These are phyloP conservation scores for Tetrapisispora nanseiensis DNA, from an alignment of 805 yeast species.

Conservation along the genomic window DNA sequence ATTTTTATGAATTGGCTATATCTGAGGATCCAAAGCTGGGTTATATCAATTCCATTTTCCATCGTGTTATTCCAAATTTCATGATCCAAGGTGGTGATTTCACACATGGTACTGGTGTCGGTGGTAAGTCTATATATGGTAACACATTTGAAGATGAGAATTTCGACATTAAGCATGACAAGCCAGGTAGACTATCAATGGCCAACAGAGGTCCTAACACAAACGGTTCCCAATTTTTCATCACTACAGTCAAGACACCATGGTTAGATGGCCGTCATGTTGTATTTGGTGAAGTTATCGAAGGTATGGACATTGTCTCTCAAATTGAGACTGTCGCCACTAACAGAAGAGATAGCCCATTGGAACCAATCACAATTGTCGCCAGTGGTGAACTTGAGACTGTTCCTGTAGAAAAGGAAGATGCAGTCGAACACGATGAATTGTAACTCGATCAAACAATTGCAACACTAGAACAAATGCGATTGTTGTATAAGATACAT, in stretches of 20 bases:
- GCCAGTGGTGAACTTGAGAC: constrained; percentile 11
- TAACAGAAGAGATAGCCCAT: constrained; percentile 7
- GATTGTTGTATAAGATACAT: too few relatives aligned
- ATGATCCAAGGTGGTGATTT: constrained; percentile 96
- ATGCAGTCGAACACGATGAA: constrained; percentile 3
- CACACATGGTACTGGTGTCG: constrained; percentile 84
- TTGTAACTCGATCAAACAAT: neutral
- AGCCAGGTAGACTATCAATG: constrained; percentile 79
- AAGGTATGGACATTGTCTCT: constrained; percentile 73
- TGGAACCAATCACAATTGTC: constrained; percentile 7
- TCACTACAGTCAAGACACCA: constrained; percentile 61
- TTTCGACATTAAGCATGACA: constrained; percentile 58
- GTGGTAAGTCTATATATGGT: constrained; percentile 84
- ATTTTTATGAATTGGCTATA: constrained; percentile 84
- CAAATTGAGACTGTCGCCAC: constrained; percentile 49
- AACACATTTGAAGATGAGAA: constrained; percentile 61
- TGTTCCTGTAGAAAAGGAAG: constrained; percentile 3
- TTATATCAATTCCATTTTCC: constrained; percentile 77
- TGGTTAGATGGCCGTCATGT: constrained; percentile 89
- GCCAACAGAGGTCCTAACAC: constrained; percentile 96
- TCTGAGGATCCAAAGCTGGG: constrained; percentile 85
- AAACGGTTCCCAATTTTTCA: constrained; percentile 92
- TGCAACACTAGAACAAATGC: too few relatives aligned
- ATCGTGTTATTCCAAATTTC: constrained; percentile 90
- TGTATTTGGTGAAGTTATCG: constrained; percentile 82